Base-by-base conservation (phyloP, 2,329 filamentous ascomycete genomes). In the Paraphaeosphaeria sporulosa region DNA sequence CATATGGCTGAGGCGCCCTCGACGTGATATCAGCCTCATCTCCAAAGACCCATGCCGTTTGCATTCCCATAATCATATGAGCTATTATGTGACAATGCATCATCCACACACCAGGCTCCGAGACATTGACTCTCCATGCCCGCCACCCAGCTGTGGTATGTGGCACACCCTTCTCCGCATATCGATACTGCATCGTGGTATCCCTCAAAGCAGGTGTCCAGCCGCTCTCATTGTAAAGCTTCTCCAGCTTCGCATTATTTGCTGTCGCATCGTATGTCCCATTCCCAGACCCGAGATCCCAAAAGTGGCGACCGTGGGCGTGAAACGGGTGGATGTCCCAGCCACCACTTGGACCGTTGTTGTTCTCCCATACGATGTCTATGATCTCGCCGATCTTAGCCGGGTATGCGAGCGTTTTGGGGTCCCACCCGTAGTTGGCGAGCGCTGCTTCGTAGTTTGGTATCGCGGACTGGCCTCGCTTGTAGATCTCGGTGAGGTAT, bases 81-180 rank as follows among this genome's bases (percentile, higher is more conserved):
- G 83, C 82, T 52, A 85, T 63, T 17, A 85, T 82, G 69, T 89
- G 86, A 63, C 86, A 89, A 70, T 89, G 86, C 63, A 88, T 77
- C 84, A 88, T 85, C 85, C 85, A 89, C 3, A 85, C 85, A 0
- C 86, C 87, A 0, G 83, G 72, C 58, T 83, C 74, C 9, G 74
- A 77, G 0, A 88, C 82, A 3, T 85, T 77, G 0, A 89, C 73
- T 10, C 87, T 78, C 87, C 87, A 89, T 0, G 81, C 87, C 21
- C 87, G 78, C 87, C 87, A 90, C 0, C 87, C 86, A 0, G 81
- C 78, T 1, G 79, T 80, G 6, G 77, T 47, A 13, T 21, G 17
- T 6, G 44, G 44, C 13, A 47, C 44, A 23, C 44, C 44, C 70
- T 78, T 78, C 3, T 74, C 64, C 0, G 71, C 73, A 63, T 89